Percentiles rank a stretch among this genome's conserved stretches.
Evolutionary conservation across 106 monocot species (phyloP).

Genomic region (Dendrobium chrysotoxum): DNA sequence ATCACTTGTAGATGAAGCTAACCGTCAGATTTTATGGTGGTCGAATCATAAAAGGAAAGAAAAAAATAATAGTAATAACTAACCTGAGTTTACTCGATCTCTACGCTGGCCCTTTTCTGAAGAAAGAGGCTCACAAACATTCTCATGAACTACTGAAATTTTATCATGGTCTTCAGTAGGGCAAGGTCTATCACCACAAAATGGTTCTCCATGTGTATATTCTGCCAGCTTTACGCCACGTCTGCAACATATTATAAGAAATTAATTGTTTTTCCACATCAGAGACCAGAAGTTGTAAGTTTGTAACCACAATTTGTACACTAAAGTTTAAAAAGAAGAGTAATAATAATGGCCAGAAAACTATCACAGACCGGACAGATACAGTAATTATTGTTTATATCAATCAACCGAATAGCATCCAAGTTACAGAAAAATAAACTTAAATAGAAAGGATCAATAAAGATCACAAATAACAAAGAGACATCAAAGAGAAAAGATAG

Average conservation of each 20-base stretch:
- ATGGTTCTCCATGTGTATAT: conserved; percentile 20
- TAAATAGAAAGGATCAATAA: not conserved
- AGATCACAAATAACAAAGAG: not conserved
- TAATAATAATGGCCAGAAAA: not conserved
- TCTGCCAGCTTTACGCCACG: conserved; percentile 36
- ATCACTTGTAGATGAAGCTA: not conserved
- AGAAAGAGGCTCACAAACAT: conserved; percentile 22
- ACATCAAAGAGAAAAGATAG: not conserved
- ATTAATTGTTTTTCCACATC: not conserved
- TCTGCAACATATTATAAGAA: conserved; percentile 17
- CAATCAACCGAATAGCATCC: not conserved
- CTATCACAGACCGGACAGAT: not conserved
- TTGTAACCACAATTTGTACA: not conserved
- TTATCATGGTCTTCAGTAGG: conserved; percentile 22
- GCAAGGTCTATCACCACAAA: conserved; percentile 26
- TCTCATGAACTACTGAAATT: conserved; percentile 26
- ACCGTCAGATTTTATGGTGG: not conserved
- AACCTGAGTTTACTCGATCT: conserved; percentile 29
- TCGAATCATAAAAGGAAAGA: not conserved
- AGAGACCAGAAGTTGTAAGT: not conserved
- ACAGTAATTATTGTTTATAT: not conserved
- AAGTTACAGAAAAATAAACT: not conserved
- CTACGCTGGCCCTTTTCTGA: conserved; percentile 26
- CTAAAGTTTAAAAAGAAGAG: not conserved
- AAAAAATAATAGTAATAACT: conserved; percentile 2